A percentile compares a stretch with the other conserved stretches of the same genome.
Evolutionary conservation across 2,329 filamentous ascomycete genomes (phyloP).

Genomic region (Phaeosphaeriaceae sp.): DNA sequence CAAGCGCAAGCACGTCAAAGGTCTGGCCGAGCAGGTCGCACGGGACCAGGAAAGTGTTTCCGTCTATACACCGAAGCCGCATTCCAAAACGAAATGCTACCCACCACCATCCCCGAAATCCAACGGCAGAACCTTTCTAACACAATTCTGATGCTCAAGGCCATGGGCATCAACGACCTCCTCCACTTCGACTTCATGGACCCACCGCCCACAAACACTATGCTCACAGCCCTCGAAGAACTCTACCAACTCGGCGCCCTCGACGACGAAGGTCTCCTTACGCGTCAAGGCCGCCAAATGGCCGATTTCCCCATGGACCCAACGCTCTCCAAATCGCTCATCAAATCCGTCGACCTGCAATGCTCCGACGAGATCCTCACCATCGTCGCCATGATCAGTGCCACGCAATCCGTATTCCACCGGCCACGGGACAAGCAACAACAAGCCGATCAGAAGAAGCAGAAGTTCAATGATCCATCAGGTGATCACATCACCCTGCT

Average conservation of each 20-base stretch:
- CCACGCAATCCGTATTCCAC: constrained; percentile 85
- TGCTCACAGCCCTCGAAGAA: constrained; percentile 95
- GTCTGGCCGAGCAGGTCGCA: constrained; percentile 90
- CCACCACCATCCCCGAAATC: constrained; percentile 94
- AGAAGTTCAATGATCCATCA: constrained; percentile 94
- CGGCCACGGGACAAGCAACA: constrained; percentile 96
- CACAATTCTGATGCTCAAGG: constrained; percentile 97
- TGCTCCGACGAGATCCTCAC: constrained; percentile 94
- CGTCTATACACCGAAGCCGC: constrained; percentile 93
- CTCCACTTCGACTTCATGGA: constrained; percentile 99
- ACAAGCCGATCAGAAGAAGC: constrained; percentile 95
- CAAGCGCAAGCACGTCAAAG: constrained; percentile 96
- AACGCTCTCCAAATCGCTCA: constrained; percentile 86
- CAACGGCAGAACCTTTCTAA: constrained; percentile 91
- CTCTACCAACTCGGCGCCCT: constrained; percentile 90
- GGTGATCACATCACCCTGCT: constrained; percentile 94
- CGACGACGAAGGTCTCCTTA: constrained; percentile 93
- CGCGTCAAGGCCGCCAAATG: constrained; percentile 93
- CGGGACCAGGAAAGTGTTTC: constrained; percentile 90
- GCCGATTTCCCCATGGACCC: constrained; percentile 99
- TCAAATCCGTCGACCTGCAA: constrained; percentile 83
- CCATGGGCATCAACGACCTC: constrained; percentile 98
- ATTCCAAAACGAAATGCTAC: constrained; percentile 95
- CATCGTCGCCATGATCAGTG: constrained; percentile 78
- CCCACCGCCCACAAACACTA: constrained; percentile 94